Evolutionary conservation across 257 asterid genomes (phyloP).

Genomic region (Euphrasia confusa): DNA sequence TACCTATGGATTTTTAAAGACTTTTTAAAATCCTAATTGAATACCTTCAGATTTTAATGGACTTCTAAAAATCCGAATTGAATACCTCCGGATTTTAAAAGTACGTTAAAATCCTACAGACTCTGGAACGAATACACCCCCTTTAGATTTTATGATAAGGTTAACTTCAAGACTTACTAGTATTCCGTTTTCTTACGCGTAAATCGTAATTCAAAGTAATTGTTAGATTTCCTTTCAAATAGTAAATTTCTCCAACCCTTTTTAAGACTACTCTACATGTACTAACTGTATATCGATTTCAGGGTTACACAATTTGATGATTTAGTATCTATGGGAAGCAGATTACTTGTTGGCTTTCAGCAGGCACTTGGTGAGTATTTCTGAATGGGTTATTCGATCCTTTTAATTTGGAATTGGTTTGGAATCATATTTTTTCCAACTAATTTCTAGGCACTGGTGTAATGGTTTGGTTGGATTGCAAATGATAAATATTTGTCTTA

Average conservation of each 20-base stretch:
- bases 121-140: too few species aligned
- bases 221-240: neutral
- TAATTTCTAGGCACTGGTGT: neutral
- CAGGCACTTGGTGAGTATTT: constrained; percentile 58
- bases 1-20: too few species aligned
- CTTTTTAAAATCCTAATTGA: too few species aligned
- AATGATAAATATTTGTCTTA: neutral
- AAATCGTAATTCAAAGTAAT: neutral
- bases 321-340: constrained; percentile 47
- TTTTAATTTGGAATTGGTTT: neutral
- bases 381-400: neutral
- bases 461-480: constrained; percentile 20
- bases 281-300: constrained; percentile 3
- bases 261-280: neutral
- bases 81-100: too few species aligned
- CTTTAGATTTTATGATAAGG: constrained; percentile 70
- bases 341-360: constrained; percentile 54
- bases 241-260: neutral
- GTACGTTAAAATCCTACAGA: too few species aligned
- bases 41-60: too few species aligned
- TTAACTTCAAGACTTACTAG: constrained; percentile 13
- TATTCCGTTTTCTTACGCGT: neutral
- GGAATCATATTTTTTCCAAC: neutral
- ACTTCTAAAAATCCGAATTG: too few species aligned
- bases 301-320: constrained; percentile 67